Evolutionary conservation across 1,284 basidiomycete species (phyloP), one percentile per base, ranked within the genome.

Genomic region (Ustanciosporium gigantosporum): DNA sequence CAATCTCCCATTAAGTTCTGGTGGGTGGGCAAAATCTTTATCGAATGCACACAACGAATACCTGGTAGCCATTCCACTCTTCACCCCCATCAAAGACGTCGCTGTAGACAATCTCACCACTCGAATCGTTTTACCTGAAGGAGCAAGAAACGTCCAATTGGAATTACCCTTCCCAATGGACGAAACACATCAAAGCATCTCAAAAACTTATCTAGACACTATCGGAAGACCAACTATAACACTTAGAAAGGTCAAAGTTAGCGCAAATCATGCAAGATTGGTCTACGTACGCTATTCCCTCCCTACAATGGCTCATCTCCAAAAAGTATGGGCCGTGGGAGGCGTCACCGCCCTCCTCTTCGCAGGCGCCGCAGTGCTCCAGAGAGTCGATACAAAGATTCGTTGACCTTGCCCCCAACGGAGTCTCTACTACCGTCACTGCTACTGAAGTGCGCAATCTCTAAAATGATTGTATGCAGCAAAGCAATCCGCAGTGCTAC

Each of bases 121-220:
- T 31, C 84, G 82, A 61, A 84, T 98, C 56, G 84, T 95, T 55
- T 79, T 99, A 20, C 95, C 95, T 0, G 94, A 99, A 76, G 93
- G 92, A 14, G 91, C 94, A 15, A 88, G 92, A 70, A 83, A 90
- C 82, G 19, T 58, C 9, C 27, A 87, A 58, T 84, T 90, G 50
- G 81, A 81, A 41, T 80, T 86, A 3, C 92, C 94, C 2, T 97
- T 94, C 82, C 81, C 86, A 1, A 83, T 90, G 6, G 79, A 87
- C 59, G 80, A 81, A 22, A 85, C 85, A 66, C 79, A 78, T 36
- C 80, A 85, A 46, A 83, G 83, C 8, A 87, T 83, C 11, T 87
- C 90, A 73, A 85, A 85, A 62, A 90, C 90, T 6, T 98, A 95
- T 79, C 85, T 98, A 31, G 94, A 98, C 79, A 91, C 92, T n/a